Conservation (phyloP, 768 basidiomycete species). For the Tylopilus rubrobrunneus region DNA sequence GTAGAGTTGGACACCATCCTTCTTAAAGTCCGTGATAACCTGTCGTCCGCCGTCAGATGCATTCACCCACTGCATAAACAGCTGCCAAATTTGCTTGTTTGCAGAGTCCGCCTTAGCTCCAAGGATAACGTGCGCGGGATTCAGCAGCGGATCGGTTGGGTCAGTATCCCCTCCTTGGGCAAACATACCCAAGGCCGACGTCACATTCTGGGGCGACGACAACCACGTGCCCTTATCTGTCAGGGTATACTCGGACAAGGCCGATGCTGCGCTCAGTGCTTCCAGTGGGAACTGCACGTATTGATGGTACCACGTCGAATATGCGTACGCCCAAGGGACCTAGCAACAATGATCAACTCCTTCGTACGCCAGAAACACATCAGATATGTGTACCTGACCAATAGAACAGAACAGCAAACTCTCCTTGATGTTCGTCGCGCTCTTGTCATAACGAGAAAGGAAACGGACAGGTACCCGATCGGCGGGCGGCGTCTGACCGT, state of each 20-base stretch:
- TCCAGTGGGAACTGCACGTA: conserved; percentile 50
- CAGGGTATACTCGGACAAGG: conserved; percentile 49
- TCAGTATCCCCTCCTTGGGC: conserved; percentile 39
- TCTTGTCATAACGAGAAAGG: conserved; percentile 54
- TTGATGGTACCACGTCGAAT: conserved; percentile 58
- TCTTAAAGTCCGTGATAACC: conserved; percentile 40
- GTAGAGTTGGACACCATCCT: conserved; percentile 28
- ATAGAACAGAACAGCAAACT: conserved; percentile 45
- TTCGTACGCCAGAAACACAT: not conserved
- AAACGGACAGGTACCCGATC: conserved; percentile 41
- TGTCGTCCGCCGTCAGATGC: conserved; percentile 40
- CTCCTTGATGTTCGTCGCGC: conserved; percentile 58
- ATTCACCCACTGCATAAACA: conserved; percentile 45
- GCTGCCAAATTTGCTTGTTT: conserved; percentile 31
- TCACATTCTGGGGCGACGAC: conserved; percentile 35
- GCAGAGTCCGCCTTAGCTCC: conserved; percentile 26
- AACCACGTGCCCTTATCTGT: conserved; percentile 49
- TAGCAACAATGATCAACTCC: conserved; percentile 13
- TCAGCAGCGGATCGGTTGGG: conserved; percentile 39
- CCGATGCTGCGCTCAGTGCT: conserved; percentile 44
- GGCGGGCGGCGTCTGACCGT: conserved; percentile 25
- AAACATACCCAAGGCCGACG: conserved; percentile 34
- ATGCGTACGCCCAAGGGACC: conserved; percentile 52
- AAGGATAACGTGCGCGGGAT: conserved; percentile 44
- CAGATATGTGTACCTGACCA: conserved; percentile 35